phyloP scores from a whole-genome alignment of 495 filamentous ascomycete genomes.

The Neurospora terricola region DNA sequence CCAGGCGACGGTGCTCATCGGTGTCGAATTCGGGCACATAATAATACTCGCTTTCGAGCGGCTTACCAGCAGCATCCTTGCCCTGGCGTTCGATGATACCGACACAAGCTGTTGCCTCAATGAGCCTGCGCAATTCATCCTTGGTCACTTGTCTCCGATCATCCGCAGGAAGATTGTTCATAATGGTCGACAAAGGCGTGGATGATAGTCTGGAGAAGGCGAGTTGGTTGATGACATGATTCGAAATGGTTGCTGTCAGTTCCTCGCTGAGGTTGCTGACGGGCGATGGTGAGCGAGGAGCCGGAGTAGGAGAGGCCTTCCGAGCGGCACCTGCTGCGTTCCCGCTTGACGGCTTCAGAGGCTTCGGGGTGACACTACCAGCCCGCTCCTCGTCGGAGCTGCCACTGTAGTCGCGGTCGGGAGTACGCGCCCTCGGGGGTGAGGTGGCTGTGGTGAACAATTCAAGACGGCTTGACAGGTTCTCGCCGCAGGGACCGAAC shows the following conservation, averaged over 20 bases:
- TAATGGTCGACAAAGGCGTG: slow-evolving; percentile 77
- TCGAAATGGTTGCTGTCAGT: slow-evolving; percentile 37
- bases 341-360: slow-evolving; percentile 1
- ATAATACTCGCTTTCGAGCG: slow-evolving; percentile 91
- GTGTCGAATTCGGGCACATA: slow-evolving; percentile 87
- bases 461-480: slow-evolving; percentile 67
- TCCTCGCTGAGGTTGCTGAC: slow-evolving; percentile 26
- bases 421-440: slow-evolving; percentile 21
- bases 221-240: slow-evolving; percentile 89
- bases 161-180: slow-evolving; percentile 70
- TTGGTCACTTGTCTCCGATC: slow-evolving; percentile 45
- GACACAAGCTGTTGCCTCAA: slow-evolving; percentile 64
- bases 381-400: background rate
- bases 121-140: slow-evolving; percentile 55
- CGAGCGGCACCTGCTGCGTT: background rate
- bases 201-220: slow-evolving; percentile 95
- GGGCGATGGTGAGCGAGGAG: slow-evolving; percentile 18
- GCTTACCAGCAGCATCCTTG: slow-evolving; percentile 92
- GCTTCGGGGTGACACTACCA: slow-evolving; percentile 4
- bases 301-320: background rate
- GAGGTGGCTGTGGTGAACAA: slow-evolving; percentile 53
- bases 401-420: background rate
- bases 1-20: slow-evolving; percentile 65
- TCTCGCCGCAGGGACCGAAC: slow-evolving; percentile 79
- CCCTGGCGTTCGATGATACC: slow-evolving; percentile 83